Conservation (phyloP, 2,329 filamentous ascomycete species). For the Fusarium sp. region DNA sequence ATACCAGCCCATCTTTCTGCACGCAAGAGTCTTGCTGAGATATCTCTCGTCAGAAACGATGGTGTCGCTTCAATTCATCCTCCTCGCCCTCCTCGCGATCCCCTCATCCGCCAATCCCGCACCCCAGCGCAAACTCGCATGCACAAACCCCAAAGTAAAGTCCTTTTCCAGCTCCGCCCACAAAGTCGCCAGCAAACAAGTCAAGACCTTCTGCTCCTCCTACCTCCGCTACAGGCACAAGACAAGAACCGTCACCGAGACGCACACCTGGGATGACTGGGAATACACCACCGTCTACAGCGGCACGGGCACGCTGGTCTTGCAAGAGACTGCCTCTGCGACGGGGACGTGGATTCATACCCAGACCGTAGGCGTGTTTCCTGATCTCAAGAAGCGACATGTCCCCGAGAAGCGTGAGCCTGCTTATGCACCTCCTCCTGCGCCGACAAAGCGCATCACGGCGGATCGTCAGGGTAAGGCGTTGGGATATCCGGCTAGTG, state of each 20-base stretch:
- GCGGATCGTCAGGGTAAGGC: constrained; percentile 1
- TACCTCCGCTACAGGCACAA: neutral
- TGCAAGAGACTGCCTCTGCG: neutral
- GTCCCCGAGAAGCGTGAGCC: neutral
- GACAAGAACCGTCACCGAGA: neutral
- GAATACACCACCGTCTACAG: neutral
- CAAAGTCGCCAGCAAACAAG: neutral
- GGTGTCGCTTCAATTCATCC: constrained; percentile 2
- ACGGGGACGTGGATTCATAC: neutral
- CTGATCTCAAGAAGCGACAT: neutral
- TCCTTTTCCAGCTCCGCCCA: neutral
- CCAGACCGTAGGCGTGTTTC: constrained; percentile 1
- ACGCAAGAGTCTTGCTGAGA: neutral
- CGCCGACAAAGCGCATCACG: neutral
- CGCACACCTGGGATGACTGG: neutral
- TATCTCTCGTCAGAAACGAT: neutral
- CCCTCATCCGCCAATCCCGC: neutral
- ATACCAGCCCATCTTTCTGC: neutral
- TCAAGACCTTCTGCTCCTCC: neutral
- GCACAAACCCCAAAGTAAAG: constrained; percentile 3
- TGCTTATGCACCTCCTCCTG: neutral
- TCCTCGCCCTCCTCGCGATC: neutral
- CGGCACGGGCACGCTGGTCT: neutral
- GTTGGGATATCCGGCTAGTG: neutral
- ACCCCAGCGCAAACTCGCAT: neutral